Base-by-base conservation (phyloP, 2,329 filamentous ascomycete species). In the Pestalotiopsis fici region DNA sequence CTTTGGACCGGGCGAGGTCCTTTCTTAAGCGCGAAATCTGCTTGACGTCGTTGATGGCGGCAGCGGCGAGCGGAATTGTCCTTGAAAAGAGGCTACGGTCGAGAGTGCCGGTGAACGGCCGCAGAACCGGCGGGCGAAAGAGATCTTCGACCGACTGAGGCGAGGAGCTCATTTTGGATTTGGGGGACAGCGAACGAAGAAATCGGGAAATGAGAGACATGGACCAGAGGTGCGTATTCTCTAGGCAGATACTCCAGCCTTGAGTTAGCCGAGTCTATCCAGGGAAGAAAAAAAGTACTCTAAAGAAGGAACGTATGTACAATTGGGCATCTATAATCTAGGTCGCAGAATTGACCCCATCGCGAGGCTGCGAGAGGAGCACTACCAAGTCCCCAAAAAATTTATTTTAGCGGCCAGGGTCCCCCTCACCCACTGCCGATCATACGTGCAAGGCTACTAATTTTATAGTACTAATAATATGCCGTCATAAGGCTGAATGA, bases 51-150 rank as follows among this genome's bases (percentile, higher is more conserved):
- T 88, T 87, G 57, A 98, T 84, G 47, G 91, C 88, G 6, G 94
- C 95, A 2, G 94, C 95, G 9, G 94, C 88, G 27, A 95, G 84
- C 27, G 91, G 90, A 66, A 97, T 82, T 1, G 86, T 92, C 78
- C 91, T 93, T 64, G 88, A 85, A 83, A 98, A 98, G 70, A 97
- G 90, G 18, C 91, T 86, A 72, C 93, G 90, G 82, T 99, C 95
- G 70, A 99, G 88, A 62, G 88, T 87, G 76, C 90, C 90, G 83
- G 93, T 93, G 68, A 91, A 90, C 9, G 80, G 78, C 78, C 93
- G 91, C 74, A 95, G 91, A 68, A 94, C 85, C 27, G 95, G 94
- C 59, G 94, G 93, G 71, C 91, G 89, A 79, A 97, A 93, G 63
- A 88, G 76, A 70, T 81, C 83, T 87, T 89, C 50, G 43, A n/a